Percentiles rank a stretch among this genome's conserved stretches.
phyloP scores from a whole-genome alignment of 495 filamentous ascomycete genomes.

The Talaromyces liani region DNA sequence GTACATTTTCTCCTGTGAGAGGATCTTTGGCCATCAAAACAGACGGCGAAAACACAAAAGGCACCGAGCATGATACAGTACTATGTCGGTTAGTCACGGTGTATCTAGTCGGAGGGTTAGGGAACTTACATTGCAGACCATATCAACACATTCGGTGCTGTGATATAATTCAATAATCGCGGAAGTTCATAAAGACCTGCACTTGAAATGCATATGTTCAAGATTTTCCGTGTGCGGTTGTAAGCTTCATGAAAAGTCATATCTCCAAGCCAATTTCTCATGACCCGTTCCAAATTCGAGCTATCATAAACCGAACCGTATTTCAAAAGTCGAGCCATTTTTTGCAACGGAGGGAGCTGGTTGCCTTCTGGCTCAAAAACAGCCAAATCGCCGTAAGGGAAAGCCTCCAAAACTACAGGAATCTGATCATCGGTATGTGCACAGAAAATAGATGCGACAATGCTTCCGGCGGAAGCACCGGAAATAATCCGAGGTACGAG shows the following conservation, averaged over 20 bases:
- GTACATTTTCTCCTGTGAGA: slow-evolving; percentile 63
- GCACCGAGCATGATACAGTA: slow-evolving; percentile 88
- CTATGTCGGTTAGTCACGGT: slow-evolving; percentile 27
- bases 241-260: slow-evolving; percentile 95
- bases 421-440: slow-evolving; percentile 81
- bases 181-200: slow-evolving; percentile 83
- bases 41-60: slow-evolving; percentile 72
- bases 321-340: slow-evolving; percentile 69
- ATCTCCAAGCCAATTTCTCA: slow-evolving; percentile 72
- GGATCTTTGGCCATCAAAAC: slow-evolving; percentile 80
- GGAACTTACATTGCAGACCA: slow-evolving; percentile 82
- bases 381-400: slow-evolving; percentile 72
- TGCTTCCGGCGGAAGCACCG: slow-evolving; percentile 89
- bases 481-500: slow-evolving; percentile 88
- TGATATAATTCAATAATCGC: slow-evolving; percentile 83
- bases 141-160: slow-evolving; percentile 87
- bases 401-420: slow-evolving; percentile 59
- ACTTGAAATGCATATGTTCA: slow-evolving; percentile 89
- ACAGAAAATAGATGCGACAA: slow-evolving; percentile 82
- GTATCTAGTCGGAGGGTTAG: background rate
- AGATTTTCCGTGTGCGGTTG: slow-evolving; percentile 79
- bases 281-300: slow-evolving; percentile 67
- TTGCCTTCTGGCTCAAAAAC: slow-evolving; percentile 73
- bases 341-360: slow-evolving; percentile 60
- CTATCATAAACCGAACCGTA: slow-evolving; percentile 80